Conservation (phyloP, 495 filamentous ascomycete species). For the Parathielavia appendiculata region DNA sequence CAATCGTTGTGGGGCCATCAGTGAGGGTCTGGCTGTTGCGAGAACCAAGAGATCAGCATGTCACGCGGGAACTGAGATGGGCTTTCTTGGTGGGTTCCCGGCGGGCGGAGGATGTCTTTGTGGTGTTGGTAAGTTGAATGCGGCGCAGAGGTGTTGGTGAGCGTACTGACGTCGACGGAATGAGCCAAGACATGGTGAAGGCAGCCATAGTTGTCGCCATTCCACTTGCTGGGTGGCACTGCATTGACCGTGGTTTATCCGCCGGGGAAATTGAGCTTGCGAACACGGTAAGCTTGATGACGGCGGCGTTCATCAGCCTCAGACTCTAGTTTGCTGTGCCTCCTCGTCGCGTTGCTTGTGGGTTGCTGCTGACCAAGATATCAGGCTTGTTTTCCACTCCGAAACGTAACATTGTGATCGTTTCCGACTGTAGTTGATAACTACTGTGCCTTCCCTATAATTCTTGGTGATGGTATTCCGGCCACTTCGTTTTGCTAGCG, state of each 20-base stretch:
- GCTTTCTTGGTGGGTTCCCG: slow-evolving; percentile 2
- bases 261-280: not conserved
- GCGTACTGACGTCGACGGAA: not conserved
- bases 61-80: not conserved
- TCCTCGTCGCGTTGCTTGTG: not conserved
- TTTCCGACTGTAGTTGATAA: not conserved
- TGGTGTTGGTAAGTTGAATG: slow-evolving; percentile 3
- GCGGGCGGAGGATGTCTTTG: not conserved
- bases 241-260: not conserved
- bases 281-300: not conserved
- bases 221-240: not conserved
- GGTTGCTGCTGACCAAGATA: not conserved
- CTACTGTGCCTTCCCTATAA: not conserved
- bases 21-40: not conserved
- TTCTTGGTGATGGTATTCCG: not conserved
- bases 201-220: not conserved
- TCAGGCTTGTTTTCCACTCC: not conserved
- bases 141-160: not conserved
- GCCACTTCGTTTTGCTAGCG: not conserved
- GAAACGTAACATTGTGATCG: no score
- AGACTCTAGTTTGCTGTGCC: slow-evolving; percentile 8
- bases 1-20: slow-evolving; percentile 7
- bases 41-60: not conserved
- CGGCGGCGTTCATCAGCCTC: not conserved
- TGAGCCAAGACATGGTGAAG: not conserved